Percentiles rank a stretch among this genome's conserved stretches.
Evolutionary conservation across 345 rosid species (phyloP).

Genomic region (Fremontodendron californicum): DNA sequence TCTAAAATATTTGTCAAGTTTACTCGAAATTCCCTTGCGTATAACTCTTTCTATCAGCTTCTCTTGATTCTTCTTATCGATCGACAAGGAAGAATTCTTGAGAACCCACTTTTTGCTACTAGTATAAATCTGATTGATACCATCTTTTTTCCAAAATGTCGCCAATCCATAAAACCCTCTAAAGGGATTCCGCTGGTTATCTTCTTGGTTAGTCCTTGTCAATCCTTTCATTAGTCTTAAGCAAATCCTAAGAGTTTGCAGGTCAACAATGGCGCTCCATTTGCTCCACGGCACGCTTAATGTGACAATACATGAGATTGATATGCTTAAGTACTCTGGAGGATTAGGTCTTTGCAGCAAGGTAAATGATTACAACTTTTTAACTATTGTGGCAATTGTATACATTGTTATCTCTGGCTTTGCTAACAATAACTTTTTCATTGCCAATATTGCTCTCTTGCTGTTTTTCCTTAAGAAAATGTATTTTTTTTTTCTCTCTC

Average conservation of each 20-base stretch:
- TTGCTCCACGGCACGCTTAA: constrained; percentile 15
- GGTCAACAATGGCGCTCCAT: constrained; percentile 3
- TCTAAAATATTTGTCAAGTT: no score
- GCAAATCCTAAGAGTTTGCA: constrained; percentile 1
- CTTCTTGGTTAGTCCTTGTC: not conserved
- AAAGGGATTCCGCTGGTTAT: not conserved
- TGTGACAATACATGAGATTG: constrained; percentile 4
- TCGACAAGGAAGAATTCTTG: not conserved
- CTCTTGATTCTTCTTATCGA: not conserved
- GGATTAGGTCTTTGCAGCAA: not conserved
- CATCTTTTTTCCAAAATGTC: not conserved
- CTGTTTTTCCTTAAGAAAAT: no score
- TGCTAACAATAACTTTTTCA: not conserved
- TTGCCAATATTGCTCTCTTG: not conserved
- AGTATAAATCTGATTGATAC: not conserved
- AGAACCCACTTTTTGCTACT: not conserved
- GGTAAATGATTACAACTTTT: not conserved
- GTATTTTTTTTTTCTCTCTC: no score
- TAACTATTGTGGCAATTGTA: not conserved
- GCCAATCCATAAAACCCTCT: not conserved
- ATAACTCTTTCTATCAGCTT: not conserved
- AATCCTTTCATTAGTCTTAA: not conserved
- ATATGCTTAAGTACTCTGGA: not conserved
- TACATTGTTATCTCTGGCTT: not conserved
- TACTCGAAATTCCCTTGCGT: no score